Evolutionary conservation across 768 basidiomycete genomes (phyloP).

Genomic region (Dioszegia crocea): DNA sequence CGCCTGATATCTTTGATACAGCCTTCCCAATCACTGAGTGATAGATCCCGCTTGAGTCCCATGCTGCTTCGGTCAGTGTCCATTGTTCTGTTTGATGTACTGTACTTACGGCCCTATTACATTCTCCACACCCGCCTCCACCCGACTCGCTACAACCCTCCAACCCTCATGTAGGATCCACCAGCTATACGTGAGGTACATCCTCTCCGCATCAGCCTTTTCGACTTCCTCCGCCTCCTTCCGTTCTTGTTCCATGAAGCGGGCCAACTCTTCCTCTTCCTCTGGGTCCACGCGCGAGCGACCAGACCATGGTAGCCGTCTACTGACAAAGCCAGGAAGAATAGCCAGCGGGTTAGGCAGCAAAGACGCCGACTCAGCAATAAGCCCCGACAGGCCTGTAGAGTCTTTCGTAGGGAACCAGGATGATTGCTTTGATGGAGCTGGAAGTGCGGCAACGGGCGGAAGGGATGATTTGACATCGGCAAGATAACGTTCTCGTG

Average conservation of each 20-base stretch:
- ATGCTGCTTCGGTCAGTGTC: constrained; percentile 56
- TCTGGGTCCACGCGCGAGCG: constrained; percentile 28
- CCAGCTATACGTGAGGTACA: constrained; percentile 83
- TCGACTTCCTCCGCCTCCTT: constrained; percentile 15
- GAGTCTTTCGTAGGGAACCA: constrained; percentile 21
- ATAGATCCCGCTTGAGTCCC: constrained; percentile 74
- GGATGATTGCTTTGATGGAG: not conserved
- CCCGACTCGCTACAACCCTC: constrained; percentile 73
- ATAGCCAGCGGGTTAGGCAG: constrained; percentile 23
- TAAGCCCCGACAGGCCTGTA: constrained; percentile 26
- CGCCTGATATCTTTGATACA: constrained; percentile 70
- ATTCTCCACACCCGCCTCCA: constrained; percentile 69
- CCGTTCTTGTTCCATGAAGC: not conserved
- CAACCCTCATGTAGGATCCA: constrained; percentile 90
- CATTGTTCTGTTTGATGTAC: not conserved
- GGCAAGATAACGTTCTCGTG: constrained; percentile 58
- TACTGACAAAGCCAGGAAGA: constrained; percentile 17
- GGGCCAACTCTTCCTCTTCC: constrained; percentile 47
- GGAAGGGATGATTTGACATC: constrained; percentile 57
- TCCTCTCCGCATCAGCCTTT: constrained; percentile 63
- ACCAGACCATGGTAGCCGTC: constrained; percentile 11
- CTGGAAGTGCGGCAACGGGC: not conserved
- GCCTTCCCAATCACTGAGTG: constrained; percentile 63
- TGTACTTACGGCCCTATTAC: constrained; percentile 72
- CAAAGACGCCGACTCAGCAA: constrained; percentile 12